Evolutionary conservation across 164 flowering plant genomes (phyloP), one percentile per base, ranked within the genome.

Genomic region (Akebia trifoliata): DNA sequence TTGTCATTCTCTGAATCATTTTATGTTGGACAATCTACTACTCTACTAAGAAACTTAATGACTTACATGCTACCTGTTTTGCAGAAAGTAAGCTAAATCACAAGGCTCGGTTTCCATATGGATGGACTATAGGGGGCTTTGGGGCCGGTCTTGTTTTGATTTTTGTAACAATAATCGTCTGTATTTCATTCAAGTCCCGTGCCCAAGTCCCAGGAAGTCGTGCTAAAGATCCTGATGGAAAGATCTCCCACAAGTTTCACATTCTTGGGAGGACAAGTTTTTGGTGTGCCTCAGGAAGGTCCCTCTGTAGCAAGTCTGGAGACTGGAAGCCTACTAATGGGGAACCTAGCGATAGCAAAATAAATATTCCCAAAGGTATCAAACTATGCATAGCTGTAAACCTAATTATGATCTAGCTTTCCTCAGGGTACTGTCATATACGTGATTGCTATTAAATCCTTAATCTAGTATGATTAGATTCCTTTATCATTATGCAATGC

Each of bases 251-350:
- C 56, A 84, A 83, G 65, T 88, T 91, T 62, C 90, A 76, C 20
- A 85, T 88, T 61, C 90, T 91, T 58, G 82, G 75, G 50, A 85
- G 76, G 58, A 58, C 81, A 48, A 88, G 92, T 70, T 88, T 84
- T 57, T 88, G 86, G 62, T 83, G 87, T 77, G 81, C 76, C 68
- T 86, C 98, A n/a, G 84, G 89, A 57, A 76, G 90, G 67, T 74
- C 58, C 43, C 59, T 72, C 3, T 77, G 87, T 63, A 57, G 78
- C 76, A 77, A 61, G 60, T 68, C 84, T 49, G 70, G 56, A 48
- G 86, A 83, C 28, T 61, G 56, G 72, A 78, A 74, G 67, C 86
- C 72, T 57, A 69, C 72, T 1, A 74, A 72, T 58, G 82, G 74
- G 25, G 90, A 81, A 63, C 21, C 83, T 38, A 76, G 69, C 48